Conservation (phyloP, 257 asterid species). For the Scutellaria galericulata region DNA sequence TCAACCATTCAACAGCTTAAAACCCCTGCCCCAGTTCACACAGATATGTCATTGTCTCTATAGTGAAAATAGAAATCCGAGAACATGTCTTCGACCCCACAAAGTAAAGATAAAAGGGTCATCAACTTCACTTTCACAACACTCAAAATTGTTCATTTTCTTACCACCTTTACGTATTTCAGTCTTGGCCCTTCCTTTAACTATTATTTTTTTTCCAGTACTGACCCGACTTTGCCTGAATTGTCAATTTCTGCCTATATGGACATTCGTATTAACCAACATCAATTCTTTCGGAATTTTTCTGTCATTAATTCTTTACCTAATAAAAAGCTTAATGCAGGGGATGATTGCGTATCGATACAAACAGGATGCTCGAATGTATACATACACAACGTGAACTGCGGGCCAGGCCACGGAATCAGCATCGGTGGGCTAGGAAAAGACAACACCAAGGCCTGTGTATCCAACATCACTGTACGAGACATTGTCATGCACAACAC, state of each 20-base stretch:
- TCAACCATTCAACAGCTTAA: slow-evolving; percentile 31
- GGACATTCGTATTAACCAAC: too few species aligned
- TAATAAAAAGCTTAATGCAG: slow-evolving; percentile 43
- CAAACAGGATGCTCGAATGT: slow-evolving; percentile 87
- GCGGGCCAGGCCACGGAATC: slow-evolving; percentile 98
- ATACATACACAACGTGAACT: slow-evolving; percentile 64
- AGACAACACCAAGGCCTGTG: slow-evolving; percentile 82
- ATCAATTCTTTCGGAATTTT: too few species aligned
- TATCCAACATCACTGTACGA: slow-evolving; percentile 79
- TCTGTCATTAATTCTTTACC: background rate
- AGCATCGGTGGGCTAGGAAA: slow-evolving; percentile 92
- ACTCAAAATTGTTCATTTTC: too few species aligned
- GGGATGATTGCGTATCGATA: slow-evolving; percentile 89
- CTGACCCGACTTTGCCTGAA: too few species aligned
- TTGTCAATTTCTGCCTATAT: too few species aligned
- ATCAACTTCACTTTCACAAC: slow-evolving; percentile 14
- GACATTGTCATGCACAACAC: slow-evolving; percentile 66
- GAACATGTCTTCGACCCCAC: slow-evolving; percentile 37
- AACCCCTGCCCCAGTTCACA: background rate
- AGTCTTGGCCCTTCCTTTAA: too few species aligned
- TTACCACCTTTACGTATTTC: background rate
- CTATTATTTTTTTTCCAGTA: too few species aligned
- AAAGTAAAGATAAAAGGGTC: slow-evolving; percentile 9
- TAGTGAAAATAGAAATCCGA: slow-evolving; percentile 7
- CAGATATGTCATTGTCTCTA: slow-evolving; percentile 34